Evolutionary conservation across 2,329 filamentous ascomycete genomes (phyloP), one percentile per base, ranked within the genome.

Genomic region (Huntiella abstrusa): DNA sequence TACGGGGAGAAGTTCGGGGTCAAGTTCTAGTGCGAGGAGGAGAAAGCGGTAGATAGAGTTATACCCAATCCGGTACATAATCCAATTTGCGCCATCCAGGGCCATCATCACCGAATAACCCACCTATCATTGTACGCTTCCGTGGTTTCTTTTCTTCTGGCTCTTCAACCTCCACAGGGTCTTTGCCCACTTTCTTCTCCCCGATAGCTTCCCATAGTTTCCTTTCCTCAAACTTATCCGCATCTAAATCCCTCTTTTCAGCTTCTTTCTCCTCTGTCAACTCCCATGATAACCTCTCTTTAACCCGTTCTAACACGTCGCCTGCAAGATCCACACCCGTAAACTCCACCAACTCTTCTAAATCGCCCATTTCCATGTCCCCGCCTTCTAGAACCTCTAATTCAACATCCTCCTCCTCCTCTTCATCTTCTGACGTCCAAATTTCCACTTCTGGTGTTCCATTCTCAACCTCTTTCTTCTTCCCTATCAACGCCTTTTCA

Each of bases 201-300:
- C 45, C 38, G 15, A 71, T 50, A 12, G 70, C 48, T 7, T 56
- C 53, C 69, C 69, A 71, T 58, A 73, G 57, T 40, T 59, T 55
- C 19, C 53, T 50, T 52, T 72, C 69, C 32, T 66, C 67, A 17
- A 57, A 53, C 38, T 59, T 58, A 45, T 61, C 64, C 2, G 57
- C 59, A 35, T 58, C 57, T 12, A 57, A 56, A 50, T 73, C 69
- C 11, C 58, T 50, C 3, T 56, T 53, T 19, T 69, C 65, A 0
- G 69, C 67, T 34, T 64, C 59, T 10, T 54, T 57, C 51, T 71
- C 68, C 38, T 67, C 63, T 8, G 55, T 54, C 35, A 61, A 56
- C 50, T 70, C 67, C 0, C 22, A 28, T 28, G 22, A 28, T 28
- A 28, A 3, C 22, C 22, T 28, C 56, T 54, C 12, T 55, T 55